These are phyloP conservation scores for Saccharomycopsis hybrid DNA, from an alignment of 1,139 yeast genomes.

Conservation along the genomic window DNA sequence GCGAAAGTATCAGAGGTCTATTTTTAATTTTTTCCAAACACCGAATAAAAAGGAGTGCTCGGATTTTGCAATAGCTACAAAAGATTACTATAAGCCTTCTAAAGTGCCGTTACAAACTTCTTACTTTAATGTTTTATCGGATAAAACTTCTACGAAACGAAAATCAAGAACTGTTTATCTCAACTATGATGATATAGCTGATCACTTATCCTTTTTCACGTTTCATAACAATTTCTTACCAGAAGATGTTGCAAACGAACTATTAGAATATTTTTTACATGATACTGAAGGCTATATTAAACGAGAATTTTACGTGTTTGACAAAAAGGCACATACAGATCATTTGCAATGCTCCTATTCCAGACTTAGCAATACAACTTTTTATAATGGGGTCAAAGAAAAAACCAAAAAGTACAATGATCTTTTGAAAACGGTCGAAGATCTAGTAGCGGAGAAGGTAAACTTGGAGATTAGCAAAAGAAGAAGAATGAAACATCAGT, in stretches of 20 bases:
- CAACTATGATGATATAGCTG: conserved; percentile 34
- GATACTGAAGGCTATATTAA: conserved; percentile 36
- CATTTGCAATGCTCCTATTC: conserved; percentile 34
- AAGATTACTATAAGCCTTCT: background rate
- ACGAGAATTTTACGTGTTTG: conserved; percentile 51
- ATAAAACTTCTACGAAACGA: background rate
- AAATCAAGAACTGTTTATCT: conserved; percentile 5
- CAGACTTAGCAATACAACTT: conserved; percentile 25
- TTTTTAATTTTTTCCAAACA: conserved; percentile 1
- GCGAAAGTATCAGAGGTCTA: conserved; percentile 9
- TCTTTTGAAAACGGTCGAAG: conserved; percentile 36
- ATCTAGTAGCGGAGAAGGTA: conserved; percentile 38
- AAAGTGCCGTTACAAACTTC: background rate
- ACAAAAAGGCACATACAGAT: conserved; percentile 48
- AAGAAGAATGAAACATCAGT: conserved; percentile 29
- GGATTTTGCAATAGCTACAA: conserved; percentile 8
- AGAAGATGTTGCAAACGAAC: conserved; percentile 36
- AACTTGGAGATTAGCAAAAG: conserved; percentile 33
- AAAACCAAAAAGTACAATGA: conserved; percentile 30
- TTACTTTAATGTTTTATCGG: background rate
- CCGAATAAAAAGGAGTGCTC: background rate
- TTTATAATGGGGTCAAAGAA: conserved; percentile 34
- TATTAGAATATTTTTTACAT: conserved; percentile 37
- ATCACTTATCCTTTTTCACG: conserved; percentile 41
- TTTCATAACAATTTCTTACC: conserved; percentile 49